Evolutionary conservation across 148 eudicot species (phyloP), one percentile per base, ranked within the genome.

Genomic region (Talinum fruticosum): DNA sequence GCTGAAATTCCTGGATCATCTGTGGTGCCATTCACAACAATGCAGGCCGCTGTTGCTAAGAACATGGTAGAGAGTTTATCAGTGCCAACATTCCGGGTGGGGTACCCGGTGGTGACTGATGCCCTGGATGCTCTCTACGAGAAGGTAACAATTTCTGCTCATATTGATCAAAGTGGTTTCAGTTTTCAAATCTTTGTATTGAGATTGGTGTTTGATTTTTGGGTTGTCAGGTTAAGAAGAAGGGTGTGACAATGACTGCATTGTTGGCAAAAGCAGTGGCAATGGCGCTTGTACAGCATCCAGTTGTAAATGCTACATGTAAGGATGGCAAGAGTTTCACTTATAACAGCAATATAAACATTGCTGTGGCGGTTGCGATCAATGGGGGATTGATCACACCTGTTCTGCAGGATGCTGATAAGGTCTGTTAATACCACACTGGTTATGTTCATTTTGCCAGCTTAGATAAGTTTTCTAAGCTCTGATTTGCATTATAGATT

Each of bases 371-470:
- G 41, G 98, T 94, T 87, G 93, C 98, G 3, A 92, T 94, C 44
- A 89, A 92, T 82, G 98, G 92, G 37, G 98, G 98, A 18, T 85
- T 94, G 87, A 94, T 94, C 85, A 94, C 98, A 19, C 98, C 98
- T 66, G 98, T 92, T 83, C 89, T 94, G 57, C 98, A 90, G 82
- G 96, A 92, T 85, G 98, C 98, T 44, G 97, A 94, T 54, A 94
- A 94, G 97, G 98, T 94, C 83, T 71, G 69, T 72, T 10, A 15
- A 36, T 49, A 74, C 13, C 34, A 77, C 2, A 32, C 13, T 28
- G 26, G 14, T 37, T 74, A 33, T 74, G 29, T 57, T 59, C 65
- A 59, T 59, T 59, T 59, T 59, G n/a, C 18, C 59, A 3, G 21
- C 16, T 53, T 16, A 1, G 30, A 54, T 54, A 54, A 54, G 5